Evolutionary conservation across 192 early-diverging fungal species (phyloP).

Genomic region (Gryganskiella cystojenkinii): DNA sequence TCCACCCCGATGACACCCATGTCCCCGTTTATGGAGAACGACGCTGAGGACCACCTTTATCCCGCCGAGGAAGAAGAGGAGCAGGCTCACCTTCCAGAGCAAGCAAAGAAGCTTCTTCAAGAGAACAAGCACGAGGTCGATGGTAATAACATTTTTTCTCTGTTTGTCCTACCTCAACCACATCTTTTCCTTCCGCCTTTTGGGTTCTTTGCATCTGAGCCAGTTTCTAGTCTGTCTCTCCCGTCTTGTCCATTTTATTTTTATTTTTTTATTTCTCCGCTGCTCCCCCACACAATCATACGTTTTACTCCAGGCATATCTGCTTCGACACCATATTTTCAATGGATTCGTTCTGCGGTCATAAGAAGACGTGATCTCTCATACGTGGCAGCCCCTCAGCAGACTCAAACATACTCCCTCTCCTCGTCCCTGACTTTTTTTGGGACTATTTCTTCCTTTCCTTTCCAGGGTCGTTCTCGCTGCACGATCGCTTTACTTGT

Average conservation of each 20-base stretch:
- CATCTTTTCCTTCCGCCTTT: neutral
- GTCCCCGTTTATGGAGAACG: slow-evolving; percentile 51
- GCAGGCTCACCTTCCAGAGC: slow-evolving; percentile 11
- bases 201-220: neutral
- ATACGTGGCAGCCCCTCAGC: too few species aligned
- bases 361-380: too few species aligned
- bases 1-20: slow-evolving; percentile 51
- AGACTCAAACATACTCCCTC: too few species aligned
- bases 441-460: neutral
- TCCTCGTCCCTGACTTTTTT: neutral
- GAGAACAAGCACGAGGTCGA: neutral
- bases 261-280: neutral
- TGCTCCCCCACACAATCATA: too few species aligned
- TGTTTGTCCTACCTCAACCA: neutral
- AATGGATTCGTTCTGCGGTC: too few species aligned
- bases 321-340: too few species aligned
- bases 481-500: neutral
- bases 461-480: neutral
- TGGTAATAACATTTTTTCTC: neutral
- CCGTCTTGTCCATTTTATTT: neutral
- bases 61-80: slow-evolving; percentile 18
- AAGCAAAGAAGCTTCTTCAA: slow-evolving; percentile 4
- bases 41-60: slow-evolving; percentile 41
- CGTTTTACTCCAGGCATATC: too few species aligned
- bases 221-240: slow-evolving; percentile 1